Base-by-base conservation (phyloP, 2,329 filamentous ascomycete species). In the Colletotrichum neosansevieriae region DNA sequence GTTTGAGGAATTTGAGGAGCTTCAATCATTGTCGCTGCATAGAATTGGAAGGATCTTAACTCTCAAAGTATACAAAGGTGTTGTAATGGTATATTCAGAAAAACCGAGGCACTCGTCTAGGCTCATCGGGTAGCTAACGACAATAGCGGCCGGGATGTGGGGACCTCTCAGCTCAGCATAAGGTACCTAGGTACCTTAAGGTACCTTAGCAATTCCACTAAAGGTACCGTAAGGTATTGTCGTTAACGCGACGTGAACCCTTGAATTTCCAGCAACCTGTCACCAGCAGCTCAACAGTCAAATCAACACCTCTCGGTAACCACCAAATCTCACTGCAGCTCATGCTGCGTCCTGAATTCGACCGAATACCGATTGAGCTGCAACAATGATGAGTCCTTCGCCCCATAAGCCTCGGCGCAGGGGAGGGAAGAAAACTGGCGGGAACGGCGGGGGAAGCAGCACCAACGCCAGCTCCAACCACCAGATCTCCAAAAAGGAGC, bases 401-500 rank as follows among this genome's bases (percentile, higher is more conserved):
- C 83, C 86, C 58, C 88, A 88, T 74, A 90, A 89, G 76, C 83
- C 88, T 56, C 81, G 88, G 79, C 87, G 87, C 76, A 88, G 84
- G 79, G 75, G 76, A 68, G 89, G 85, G 77, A 88, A 86, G 76
- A 79, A 60, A 34, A 45, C 50, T 38, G 57, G 40, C n/a, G 66
- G 61, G 36, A 59, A 51, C 38, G 62, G 54, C 13, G 56, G 38
- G 21, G 49, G 47, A 54, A 56, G 49, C 56, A 66, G 40, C 24
- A 24, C 17, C 50, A 63, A 15, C 13, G 3, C 53, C 34, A 54
- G 15, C 40, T 24, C 36, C 34, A 47, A 69, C 24, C 60, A 49
- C 54, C 66, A 69, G 60, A 71, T 70, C 24, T 56, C 74, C 67
- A 77, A 79, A 62, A 72, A 76, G 62, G 85, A 87, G 71, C 77